A percentile compares a stretch with the other conserved stretches of the same genome.
Evolutionary conservation across 768 basidiomycete species (phyloP).

Genomic region (Pleurotus sapidus): DNA sequence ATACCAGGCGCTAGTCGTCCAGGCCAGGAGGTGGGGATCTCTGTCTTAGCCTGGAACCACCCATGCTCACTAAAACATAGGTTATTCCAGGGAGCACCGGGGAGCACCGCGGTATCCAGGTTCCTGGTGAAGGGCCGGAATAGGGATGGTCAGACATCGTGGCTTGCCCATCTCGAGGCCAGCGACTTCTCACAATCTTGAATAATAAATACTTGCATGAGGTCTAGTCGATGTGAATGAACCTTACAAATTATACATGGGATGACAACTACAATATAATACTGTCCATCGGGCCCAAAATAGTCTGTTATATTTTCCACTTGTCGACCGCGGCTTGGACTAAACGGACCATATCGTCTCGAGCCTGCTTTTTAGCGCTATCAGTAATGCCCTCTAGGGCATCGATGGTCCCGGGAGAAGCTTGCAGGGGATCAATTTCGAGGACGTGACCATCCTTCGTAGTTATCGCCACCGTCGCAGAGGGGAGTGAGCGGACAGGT

Average conservation of each 20-base stretch:
- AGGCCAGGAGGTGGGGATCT: too few relatives aligned
- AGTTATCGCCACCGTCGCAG: conserved; percentile 73
- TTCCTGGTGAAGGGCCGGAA: conserved; percentile 67
- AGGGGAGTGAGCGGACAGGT: conserved; percentile 34
- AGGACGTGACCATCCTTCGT: conserved; percentile 80
- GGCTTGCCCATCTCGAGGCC: conserved; percentile 44
- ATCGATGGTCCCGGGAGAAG: conserved; percentile 70
- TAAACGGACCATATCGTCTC: conserved; percentile 69
- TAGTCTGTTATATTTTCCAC: conserved; percentile 51
- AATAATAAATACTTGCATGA: too few relatives aligned
- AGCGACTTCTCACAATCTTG: conserved; percentile 13
- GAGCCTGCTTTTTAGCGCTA: conserved; percentile 81
- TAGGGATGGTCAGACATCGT: conserved; percentile 49
- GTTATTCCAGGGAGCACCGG: not conserved
- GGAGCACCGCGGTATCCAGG: conserved; percentile 17
- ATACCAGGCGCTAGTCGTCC: conserved; percentile 38
- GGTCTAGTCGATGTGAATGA: too few relatives aligned
- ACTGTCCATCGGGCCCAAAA: conserved; percentile 6
- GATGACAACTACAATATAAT: conserved; percentile 1
- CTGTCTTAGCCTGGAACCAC: too few relatives aligned
- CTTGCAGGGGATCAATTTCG: conserved; percentile 79
- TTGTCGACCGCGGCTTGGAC: conserved; percentile 73
- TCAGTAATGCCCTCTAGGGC: conserved; percentile 75
- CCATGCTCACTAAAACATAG: not conserved
- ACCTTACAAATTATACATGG: too few relatives aligned